phyloP scores from a whole-genome alignment of 2,329 filamentous ascomycete species.

The Trichoderma lentiforme region DNA sequence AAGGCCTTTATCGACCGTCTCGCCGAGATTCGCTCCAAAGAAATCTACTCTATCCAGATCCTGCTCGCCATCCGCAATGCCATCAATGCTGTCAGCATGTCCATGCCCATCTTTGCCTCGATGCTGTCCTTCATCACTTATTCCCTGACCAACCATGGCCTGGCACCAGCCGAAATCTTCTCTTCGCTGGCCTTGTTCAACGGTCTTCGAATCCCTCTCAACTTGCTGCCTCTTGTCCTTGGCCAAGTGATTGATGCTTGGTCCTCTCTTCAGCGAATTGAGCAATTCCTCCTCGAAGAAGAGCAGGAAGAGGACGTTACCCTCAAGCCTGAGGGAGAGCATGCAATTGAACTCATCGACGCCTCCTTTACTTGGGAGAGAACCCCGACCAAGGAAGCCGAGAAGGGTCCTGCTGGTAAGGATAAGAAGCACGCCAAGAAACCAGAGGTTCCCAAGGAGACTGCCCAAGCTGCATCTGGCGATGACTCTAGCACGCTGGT shows the following conservation, averaged over 20 bases:
- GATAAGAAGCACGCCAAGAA: slow-evolving; percentile 38
- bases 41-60: slow-evolving; percentile 81
- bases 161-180: slow-evolving; percentile 78
- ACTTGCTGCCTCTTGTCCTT: slow-evolving; percentile 81
- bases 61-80: slow-evolving; percentile 79
- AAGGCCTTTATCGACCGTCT: slow-evolving; percentile 77
- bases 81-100: slow-evolving; percentile 80
- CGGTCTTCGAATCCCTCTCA: slow-evolving; percentile 82
- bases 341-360: slow-evolving; percentile 67
- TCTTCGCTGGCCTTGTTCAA: slow-evolving; percentile 95
- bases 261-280: slow-evolving; percentile 77
- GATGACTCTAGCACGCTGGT: slow-evolving; percentile 54
- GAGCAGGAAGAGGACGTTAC: slow-evolving; percentile 72
- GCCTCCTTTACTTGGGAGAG: slow-evolving; percentile 88
- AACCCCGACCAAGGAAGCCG: slow-evolving; percentile 52
- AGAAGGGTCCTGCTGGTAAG: slow-evolving; percentile 41
- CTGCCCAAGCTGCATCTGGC: slow-evolving; percentile 35
- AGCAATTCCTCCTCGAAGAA: slow-evolving; percentile 84
- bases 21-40: slow-evolving; percentile 66
- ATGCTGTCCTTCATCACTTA: slow-evolving; percentile 93
- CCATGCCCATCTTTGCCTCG: slow-evolving; percentile 87
- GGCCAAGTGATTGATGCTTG: slow-evolving; percentile 88
- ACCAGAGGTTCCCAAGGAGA: slow-evolving; percentile 29
- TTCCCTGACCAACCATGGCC: slow-evolving; percentile 60
- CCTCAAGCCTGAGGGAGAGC: slow-evolving; percentile 53